Evolutionary conservation across 441 rosid species (phyloP), one percentile per base, ranked within the genome.

Genomic region (Pelargonium myrrhifolium): DNA sequence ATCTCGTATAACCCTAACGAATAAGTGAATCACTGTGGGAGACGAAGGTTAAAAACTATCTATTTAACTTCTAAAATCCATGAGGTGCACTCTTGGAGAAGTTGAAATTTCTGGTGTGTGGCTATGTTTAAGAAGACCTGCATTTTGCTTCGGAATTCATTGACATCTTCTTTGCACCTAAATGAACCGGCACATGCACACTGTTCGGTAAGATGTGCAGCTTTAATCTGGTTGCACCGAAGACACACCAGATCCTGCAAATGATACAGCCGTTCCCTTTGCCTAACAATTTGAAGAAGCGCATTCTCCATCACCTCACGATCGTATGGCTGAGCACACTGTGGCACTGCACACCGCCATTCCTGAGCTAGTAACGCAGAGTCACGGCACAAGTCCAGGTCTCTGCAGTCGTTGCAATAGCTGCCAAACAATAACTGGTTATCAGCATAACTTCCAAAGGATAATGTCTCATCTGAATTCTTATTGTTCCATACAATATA

Each of bases 361-460:
- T 88, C 97, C 79, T 87, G 87, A 60, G 85, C 80, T 71, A 82
- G 73, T 64, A 91, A 70, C 58, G 85, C 80, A 6, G 89, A 71
- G 78, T 88, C 97, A 3, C 91, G 90, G 77, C 91, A 84, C 78
- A 92, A 59, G 77, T 92, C 99, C 62, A 92, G 83, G 86, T 94
- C 98, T 82, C 91, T 78, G 84, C 96, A 92, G 71, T 91, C 92
- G 68, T 92, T 88, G 84, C 99, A 94, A 77, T 91, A 87, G 82
- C 97, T 94, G 93, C 62, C 66, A 74, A 75, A 81, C 66, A 18
- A 58, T 64, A 65, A 17, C 9, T 31, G 39, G 15, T 26, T 60
- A 72, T 70, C 73, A 71, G 67, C 26, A 67, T 26, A 28, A 61
- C n/a, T n/a, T n/a, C n/a, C n/a, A n/a, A n/a, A n/a, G n/a, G n/a